phyloP scores from a whole-genome alignment of 805 yeast species.

The Ogataea naganishii region DNA sequence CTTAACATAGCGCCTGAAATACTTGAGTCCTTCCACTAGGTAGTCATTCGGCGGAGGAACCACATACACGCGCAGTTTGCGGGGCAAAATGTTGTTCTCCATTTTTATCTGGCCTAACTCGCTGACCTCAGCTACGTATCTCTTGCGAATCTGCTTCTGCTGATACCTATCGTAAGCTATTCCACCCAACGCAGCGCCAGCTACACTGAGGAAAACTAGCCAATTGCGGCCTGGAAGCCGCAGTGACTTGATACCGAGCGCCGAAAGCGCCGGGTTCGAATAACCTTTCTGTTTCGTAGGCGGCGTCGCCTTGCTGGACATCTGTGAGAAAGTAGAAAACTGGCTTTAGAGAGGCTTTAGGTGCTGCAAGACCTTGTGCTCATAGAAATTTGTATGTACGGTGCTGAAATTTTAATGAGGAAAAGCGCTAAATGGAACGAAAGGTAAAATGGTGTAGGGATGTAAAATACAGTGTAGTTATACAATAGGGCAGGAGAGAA shows the following conservation, averaged over 20 bases:
- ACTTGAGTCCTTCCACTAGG: slow-evolving; percentile 60
- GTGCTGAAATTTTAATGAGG: too few relatives aligned
- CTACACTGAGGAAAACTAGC: slow-evolving; percentile 77
- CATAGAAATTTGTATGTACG: too few relatives aligned
- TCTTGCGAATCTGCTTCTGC: slow-evolving; percentile 54
- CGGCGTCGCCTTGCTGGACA: too few relatives aligned
- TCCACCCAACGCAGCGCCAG: slow-evolving; percentile 64
- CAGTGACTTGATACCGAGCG: slow-evolving; percentile 76
- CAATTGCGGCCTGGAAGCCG: slow-evolving; percentile 87
- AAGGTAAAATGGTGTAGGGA: too few relatives aligned
- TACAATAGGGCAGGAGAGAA: too few relatives aligned
- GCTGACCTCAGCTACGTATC: slow-evolving; percentile 57
- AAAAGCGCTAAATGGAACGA: too few relatives aligned
- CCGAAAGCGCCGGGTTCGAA: slow-evolving; percentile 71
- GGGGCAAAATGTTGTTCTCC: slow-evolving; percentile 43
- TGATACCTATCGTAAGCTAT: slow-evolving; percentile 69
- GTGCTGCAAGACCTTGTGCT: too few relatives aligned
- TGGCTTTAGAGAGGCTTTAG: too few relatives aligned
- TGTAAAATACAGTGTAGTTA: too few relatives aligned
- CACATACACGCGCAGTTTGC: slow-evolving; percentile 73
- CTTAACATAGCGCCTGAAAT: slow-evolving; percentile 73
- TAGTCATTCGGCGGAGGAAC: slow-evolving; percentile 98
- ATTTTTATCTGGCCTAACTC: slow-evolving; percentile 37
- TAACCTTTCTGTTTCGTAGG: too few relatives aligned
- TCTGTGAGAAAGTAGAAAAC: too few relatives aligned